Evolutionary conservation across 2,329 filamentous ascomycete species (phyloP).

Genomic region (Cercospora janseana): DNA sequence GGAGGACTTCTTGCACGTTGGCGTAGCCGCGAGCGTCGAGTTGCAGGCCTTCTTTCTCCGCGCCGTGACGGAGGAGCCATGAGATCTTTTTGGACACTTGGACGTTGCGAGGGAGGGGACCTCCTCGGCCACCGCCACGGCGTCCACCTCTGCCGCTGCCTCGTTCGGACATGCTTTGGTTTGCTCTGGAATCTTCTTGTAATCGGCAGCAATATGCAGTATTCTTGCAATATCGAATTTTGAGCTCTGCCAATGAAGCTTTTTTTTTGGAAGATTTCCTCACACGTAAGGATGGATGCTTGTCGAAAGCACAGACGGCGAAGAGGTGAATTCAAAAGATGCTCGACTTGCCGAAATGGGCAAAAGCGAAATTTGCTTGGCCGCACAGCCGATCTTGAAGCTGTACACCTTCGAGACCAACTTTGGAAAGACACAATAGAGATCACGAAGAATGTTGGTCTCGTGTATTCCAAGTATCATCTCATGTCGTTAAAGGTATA

Average conservation of each 20-base stretch:
- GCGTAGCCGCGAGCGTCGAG: slow-evolving; percentile 61
- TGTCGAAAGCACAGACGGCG: background rate
- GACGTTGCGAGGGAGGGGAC: slow-evolving; percentile 28
- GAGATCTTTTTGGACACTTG: slow-evolving; percentile 39
- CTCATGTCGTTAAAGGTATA: too few species aligned
- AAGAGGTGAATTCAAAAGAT: background rate
- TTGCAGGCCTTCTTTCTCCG: slow-evolving; percentile 58
- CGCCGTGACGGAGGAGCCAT: slow-evolving; percentile 61
- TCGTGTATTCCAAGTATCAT: too few species aligned
- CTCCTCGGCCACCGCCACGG: slow-evolving; percentile 17
- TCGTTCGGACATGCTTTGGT: slow-evolving; percentile 8
- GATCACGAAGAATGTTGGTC: background rate
- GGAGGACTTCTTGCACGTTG: slow-evolving; percentile 58
- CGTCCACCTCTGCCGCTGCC: slow-evolving; percentile 8
- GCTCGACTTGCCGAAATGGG: background rate
- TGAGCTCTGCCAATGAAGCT: too few species aligned
- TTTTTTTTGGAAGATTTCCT: too few species aligned
- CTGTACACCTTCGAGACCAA: too few species aligned
- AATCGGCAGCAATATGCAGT: too few species aligned
- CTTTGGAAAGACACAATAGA: too few species aligned
- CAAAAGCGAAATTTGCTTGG: background rate
- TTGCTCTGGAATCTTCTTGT: background rate
- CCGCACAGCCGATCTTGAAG: too few species aligned
- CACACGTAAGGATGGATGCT: too few species aligned
- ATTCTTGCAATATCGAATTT: slow-evolving; percentile 1